phyloP scores from a whole-genome alignment of 805 yeast species.

The Candida xiaguanensis region DNA sequence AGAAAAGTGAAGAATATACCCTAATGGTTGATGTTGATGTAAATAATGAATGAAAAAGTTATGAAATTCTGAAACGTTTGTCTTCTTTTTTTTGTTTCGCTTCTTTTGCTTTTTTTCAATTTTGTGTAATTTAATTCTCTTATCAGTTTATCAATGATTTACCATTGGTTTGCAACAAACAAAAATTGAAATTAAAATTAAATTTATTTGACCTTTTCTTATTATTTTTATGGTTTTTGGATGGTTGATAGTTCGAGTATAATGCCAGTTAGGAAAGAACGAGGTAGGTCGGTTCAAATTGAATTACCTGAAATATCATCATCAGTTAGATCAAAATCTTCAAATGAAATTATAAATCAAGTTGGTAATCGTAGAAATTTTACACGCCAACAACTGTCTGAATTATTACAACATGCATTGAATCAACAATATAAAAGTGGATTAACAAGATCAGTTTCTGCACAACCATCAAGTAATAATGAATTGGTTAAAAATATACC shows the following conservation, averaged over 20 bases:
- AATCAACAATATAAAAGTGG: conserved; percentile 9
- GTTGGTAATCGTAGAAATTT: background rate
- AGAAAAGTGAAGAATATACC: background rate
- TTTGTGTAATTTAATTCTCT: background rate
- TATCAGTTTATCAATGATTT: background rate
- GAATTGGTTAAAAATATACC: conserved; percentile 5
- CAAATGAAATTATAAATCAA: background rate
- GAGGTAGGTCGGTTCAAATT: conserved; percentile 1
- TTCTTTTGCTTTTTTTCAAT: background rate
- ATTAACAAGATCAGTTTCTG: conserved; percentile 11
- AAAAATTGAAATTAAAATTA: no score
- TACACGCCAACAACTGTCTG: conserved; percentile 4
- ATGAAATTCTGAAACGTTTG: background rate
- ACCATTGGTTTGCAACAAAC: background rate
- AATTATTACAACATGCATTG: conserved; percentile 13
- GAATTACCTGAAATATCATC: background rate
- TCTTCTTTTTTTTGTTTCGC: background rate
- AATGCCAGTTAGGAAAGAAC: conserved; percentile 4
- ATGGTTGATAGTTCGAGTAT: background rate
- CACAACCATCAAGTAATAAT: background rate
- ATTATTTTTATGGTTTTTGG: background rate
- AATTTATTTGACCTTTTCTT: no score
- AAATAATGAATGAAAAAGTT: background rate
- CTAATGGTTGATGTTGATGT: background rate
- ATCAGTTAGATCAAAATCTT: conserved; percentile 5